Evolutionary conservation across 805 yeast genomes (phyloP), one percentile per base, ranked within the genome.

Genomic region (Vanderwaltozyma verrucispora): DNA sequence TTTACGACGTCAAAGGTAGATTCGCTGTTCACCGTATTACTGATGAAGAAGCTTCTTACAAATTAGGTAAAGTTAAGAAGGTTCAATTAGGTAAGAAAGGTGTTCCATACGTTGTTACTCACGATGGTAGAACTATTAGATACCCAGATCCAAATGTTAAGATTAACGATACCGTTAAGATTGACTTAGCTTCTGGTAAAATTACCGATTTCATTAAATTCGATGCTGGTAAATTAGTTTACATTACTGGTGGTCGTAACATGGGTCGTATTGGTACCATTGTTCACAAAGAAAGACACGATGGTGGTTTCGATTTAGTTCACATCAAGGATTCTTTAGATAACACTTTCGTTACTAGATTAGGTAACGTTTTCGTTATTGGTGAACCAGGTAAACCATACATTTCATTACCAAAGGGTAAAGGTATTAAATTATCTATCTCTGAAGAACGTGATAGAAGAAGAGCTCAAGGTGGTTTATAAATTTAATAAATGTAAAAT

Each of bases 51-150:
- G n/a, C n/a, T n/a, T n/a, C n/a, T n/a, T n/a, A n/a, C n/a, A n/a
- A n/a, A n/a, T n/a, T n/a, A n/a, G n/a, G n/a, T n/a, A n/a, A n/a
- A n/a, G n/a, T n/a, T n/a, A n/a, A n/a, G n/a, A n/a, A n/a, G n/a
- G n/a, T n/a, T n/a, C n/a, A n/a, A n/a, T n/a, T n/a, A n/a, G n/a
- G n/a, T n/a, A n/a, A n/a, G n/a, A n/a, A n/a, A n/a, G n/a, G n/a
- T n/a, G n/a, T n/a, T n/a, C n/a, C n/a, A n/a, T n/a, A n/a, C n/a
- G n/a, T n/a, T n/a, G n/a, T n/a, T n/a, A n/a, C n/a, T n/a, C n/a
- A n/a, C 80, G 98, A 89, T 67, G 97, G 98, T 72, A 88, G 98
- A 80, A 89, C 98, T 65, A 74, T 89, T 76, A 88, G 97, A 74
- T 89, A 88, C 85, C 97, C 97, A 70, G 97, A 89, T 67, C 98